phyloP scores from a whole-genome alignment of 805 yeast species.

The Metschnikowia kofuensis region DNA sequence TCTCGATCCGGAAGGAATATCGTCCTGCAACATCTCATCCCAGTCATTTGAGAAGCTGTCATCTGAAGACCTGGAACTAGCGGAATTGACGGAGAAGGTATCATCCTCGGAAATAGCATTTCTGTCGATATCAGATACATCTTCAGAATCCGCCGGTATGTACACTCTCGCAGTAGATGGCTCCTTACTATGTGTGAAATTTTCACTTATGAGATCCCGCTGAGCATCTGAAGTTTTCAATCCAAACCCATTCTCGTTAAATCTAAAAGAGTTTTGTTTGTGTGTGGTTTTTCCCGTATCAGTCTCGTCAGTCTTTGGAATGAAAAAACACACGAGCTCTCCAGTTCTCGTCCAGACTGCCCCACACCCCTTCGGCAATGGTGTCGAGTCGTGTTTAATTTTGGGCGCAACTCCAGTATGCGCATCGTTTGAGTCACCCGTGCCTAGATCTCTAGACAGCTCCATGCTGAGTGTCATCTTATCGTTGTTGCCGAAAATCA shows the following conservation, averaged over 20 bases:
- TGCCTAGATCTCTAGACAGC: neutral
- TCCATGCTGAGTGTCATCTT: constrained; percentile 8
- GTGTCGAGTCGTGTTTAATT: constrained; percentile 61
- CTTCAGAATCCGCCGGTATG: neutral
- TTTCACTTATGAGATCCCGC: neutral
- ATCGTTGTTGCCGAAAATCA: constrained; percentile 42
- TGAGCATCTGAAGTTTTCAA: constrained; percentile 10
- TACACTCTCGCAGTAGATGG: neutral
- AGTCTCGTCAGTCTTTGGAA: constrained; percentile 45
- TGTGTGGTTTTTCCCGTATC: constrained; percentile 40
- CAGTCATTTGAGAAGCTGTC: constrained; percentile 68
- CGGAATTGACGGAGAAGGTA: constrained; percentile 14
- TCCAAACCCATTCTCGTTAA: constrained; percentile 51
- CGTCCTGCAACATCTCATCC: constrained; percentile 62
- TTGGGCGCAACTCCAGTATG: neutral
- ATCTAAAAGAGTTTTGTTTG: constrained; percentile 43
- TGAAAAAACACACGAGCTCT: constrained; percentile 76
- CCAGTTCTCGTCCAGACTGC: constrained; percentile 85
- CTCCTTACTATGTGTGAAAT: neutral
- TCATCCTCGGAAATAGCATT: constrained; percentile 8
- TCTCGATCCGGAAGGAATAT: constrained; percentile 48
- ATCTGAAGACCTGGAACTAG: constrained; percentile 35
- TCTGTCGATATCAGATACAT: neutral
- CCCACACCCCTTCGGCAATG: constrained; percentile 91
- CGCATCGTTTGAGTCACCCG: neutral